Percentiles rank a stretch among this genome's conserved stretches.
Evolutionary conservation across 2,329 filamentous ascomycete genomes (phyloP).

Genomic region (Fusarium sulawesiense): DNA sequence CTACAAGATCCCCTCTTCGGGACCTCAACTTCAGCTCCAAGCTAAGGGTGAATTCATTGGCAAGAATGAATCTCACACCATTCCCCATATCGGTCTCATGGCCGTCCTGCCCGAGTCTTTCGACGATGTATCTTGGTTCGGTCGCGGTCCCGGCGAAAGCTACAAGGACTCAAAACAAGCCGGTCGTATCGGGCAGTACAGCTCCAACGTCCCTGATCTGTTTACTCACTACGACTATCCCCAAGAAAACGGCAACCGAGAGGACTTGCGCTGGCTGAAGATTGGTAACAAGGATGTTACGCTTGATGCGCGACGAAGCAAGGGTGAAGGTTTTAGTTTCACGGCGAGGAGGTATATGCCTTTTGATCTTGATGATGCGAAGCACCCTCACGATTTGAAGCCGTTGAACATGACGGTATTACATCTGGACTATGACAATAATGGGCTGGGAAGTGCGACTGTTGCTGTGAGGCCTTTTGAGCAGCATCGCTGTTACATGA

Average conservation of each 20-base stretch:
- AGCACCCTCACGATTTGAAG: constrained; percentile 22
- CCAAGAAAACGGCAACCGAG: constrained; percentile 23
- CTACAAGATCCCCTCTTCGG: not conserved
- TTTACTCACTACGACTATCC: constrained; percentile 30
- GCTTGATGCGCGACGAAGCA: not conserved
- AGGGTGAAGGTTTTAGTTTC: constrained; percentile 16
- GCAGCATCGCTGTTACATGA: constrained; percentile 19
- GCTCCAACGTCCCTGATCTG: not conserved
- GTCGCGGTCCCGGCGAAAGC: constrained; percentile 17
- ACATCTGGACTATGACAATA: constrained; percentile 27
- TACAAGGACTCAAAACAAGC: constrained; percentile 30
- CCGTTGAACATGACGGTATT: constrained; percentile 16
- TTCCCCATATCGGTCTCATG: constrained; percentile 21
- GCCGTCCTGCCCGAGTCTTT: not conserved
- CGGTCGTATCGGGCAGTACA: constrained; percentile 6
- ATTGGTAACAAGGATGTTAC: constrained; percentile 4
- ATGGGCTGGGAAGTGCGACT: constrained; percentile 17
- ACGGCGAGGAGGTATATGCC: constrained; percentile 21
- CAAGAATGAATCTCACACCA: not conserved
- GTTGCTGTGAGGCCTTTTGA: constrained; percentile 21
- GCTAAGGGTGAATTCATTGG: not conserved
- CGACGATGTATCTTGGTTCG: constrained; percentile 18
- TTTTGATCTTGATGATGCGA: constrained; percentile 15
- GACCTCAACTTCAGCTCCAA: not conserved
- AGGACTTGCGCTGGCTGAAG: constrained; percentile 9